Base-by-base conservation (phyloP, 805 yeast genomes). In the Kregervanrija pseudodelftensis region DNA sequence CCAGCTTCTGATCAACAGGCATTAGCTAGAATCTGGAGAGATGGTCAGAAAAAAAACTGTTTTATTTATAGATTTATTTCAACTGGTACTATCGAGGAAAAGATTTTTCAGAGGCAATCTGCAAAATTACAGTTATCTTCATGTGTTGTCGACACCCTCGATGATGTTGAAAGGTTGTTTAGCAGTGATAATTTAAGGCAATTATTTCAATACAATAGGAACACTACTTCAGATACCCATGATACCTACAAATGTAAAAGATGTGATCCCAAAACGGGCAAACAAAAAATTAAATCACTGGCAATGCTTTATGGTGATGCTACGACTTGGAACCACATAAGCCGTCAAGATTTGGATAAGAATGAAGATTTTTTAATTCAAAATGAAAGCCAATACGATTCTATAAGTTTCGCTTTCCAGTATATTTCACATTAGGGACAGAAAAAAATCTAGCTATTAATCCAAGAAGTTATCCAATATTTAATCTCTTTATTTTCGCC, bases 1-100 rank as follows among this genome's bases (percentile, higher is more conserved):
- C 99, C 99, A 0, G 98, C 99, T 0, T 83, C 96, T 1, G 99
- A 91, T 60, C 98, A 93, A 61, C 99, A 91, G 65, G 98, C 98
- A 0, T 70, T 93, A 49, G 98, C 98, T 0, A 77, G 99, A 63
- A 96, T 93, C 5, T 93, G 98, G 98, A 80, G 99, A 72, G 99
- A 93, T 66, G 99, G 99, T 0, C 99, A 91, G 60, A 91, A 86
- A 72, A 93, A 91, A 64, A 95, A 86, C 62, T 93, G 99, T 68
- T 91, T 84, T 57, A 93, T 91, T 36, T 93, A 93, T 63, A 72
- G 99, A 53, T 90, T 93, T 54, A 90, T 91, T 46, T 77, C 95
- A 7, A 89, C 98, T 0, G 99, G 99, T 11, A 80, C 96, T 1
- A 93, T 91, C 43, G 99, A 91, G 58, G 99, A 91, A 57, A 93